Evolutionary conservation across 768 basidiomycete species (phyloP).

Genomic region (Russula brevipes): DNA sequence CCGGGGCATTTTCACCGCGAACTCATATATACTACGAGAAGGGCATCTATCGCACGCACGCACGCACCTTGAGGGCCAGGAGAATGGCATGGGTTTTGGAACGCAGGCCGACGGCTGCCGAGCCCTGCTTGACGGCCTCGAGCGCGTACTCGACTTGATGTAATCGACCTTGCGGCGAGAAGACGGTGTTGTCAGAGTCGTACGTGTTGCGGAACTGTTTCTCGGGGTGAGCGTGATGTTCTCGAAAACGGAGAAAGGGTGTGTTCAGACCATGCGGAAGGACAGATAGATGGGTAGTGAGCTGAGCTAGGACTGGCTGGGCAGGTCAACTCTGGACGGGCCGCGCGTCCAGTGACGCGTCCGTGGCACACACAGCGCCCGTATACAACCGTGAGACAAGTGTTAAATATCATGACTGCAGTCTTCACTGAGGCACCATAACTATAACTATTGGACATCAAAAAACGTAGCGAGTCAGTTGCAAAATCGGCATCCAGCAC

Average conservation of each 20-base stretch:
- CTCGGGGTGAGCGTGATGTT: background rate
- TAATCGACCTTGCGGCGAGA: slow-evolving; percentile 92
- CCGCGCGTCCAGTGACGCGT: slow-evolving; percentile 12
- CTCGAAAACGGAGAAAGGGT: background rate
- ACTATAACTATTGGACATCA: background rate
- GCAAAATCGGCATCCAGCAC: slow-evolving; percentile 18
- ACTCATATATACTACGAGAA: too few species aligned
- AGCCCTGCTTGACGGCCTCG: slow-evolving; percentile 99
- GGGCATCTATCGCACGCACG: background rate
- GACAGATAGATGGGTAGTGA: background rate
- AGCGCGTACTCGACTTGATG: slow-evolving; percentile 99
- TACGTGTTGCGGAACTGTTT: slow-evolving; percentile 89
- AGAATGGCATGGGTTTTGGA: slow-evolving; percentile 94
- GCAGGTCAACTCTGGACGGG: background rate
- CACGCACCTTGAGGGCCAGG: slow-evolving; percentile 81
- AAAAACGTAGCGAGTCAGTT: slow-evolving; percentile 9
- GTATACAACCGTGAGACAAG: too few species aligned
- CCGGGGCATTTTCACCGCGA: background rate
- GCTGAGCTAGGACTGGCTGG: background rate
- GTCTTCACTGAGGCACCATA: too few species aligned
- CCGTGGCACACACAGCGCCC: too few species aligned
- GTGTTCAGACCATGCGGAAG: slow-evolving; percentile 1
- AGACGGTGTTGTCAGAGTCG: slow-evolving; percentile 97
- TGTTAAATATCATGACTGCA: too few species aligned
- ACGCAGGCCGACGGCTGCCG: slow-evolving; percentile 94